phyloP scores from a whole-genome alignment of 805 yeast genomes.

The Kodamaea restingae region DNA sequence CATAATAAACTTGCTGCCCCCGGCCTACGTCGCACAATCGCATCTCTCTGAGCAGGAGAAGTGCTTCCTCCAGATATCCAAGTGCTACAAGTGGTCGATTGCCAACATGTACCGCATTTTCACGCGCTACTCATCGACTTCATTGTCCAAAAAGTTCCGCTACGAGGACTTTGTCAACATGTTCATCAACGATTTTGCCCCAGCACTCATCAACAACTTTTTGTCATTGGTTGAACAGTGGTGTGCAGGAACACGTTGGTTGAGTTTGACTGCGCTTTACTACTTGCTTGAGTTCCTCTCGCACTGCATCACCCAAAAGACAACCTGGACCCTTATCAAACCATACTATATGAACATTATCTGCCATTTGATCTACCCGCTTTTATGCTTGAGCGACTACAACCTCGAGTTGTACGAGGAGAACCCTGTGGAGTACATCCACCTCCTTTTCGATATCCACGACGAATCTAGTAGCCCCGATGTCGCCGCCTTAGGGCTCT shows the following conservation, averaged over 20 bases:
- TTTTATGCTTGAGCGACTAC: slow-evolving; percentile 64
- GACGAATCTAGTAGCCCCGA: slow-evolving; percentile 67
- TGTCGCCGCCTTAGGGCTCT: slow-evolving; percentile 69
- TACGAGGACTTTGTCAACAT: slow-evolving; percentile 58
- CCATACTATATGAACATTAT: slow-evolving; percentile 64
- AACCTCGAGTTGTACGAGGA: slow-evolving; percentile 72
- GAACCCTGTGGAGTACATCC: slow-evolving; percentile 87
- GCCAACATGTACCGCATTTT: slow-evolving; percentile 72
- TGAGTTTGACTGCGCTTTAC: slow-evolving; percentile 60
- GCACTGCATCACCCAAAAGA: slow-evolving; percentile 51
- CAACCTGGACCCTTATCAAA: slow-evolving; percentile 64
- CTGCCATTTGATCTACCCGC: slow-evolving; percentile 70
- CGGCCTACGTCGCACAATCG: slow-evolving; percentile 47
- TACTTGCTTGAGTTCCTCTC: slow-evolving; percentile 51
- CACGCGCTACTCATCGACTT: slow-evolving; percentile 60
- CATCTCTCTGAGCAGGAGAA: slow-evolving; percentile 50
- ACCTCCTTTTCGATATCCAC: slow-evolving; percentile 53
- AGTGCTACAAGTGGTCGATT: slow-evolving; percentile 74
- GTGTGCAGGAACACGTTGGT: slow-evolving; percentile 66
- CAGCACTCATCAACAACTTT: slow-evolving; percentile 63
- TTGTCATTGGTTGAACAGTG: slow-evolving; percentile 68
- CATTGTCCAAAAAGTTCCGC: slow-evolving; percentile 42
- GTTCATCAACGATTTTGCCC: slow-evolving; percentile 59
- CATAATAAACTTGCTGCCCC: slow-evolving; percentile 57
- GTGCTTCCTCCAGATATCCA: slow-evolving; percentile 66